These are phyloP conservation scores for Jasminum sambac DNA, from an alignment of 257 asterid genomes.

Conservation along the genomic window DNA sequence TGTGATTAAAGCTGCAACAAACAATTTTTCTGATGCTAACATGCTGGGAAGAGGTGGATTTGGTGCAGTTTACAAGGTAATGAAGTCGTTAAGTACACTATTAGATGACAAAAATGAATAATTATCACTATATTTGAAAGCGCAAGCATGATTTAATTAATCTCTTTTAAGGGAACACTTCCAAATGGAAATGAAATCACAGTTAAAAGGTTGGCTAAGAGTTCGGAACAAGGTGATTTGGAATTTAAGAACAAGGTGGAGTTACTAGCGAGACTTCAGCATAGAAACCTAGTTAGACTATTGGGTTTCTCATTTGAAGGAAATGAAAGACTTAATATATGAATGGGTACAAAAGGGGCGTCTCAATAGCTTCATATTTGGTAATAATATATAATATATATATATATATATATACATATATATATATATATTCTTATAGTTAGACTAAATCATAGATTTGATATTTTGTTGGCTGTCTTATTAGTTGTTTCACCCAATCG, in stretches of 20 bases:
- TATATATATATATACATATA: too few relatives aligned
- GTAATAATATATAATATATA: too few relatives aligned
- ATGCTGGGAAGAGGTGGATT: slow-evolving; percentile 8
- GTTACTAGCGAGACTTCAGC: slow-evolving; percentile 2
- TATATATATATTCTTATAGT: background rate
- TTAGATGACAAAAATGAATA: background rate
- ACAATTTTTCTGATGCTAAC: background rate
- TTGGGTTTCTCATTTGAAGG: background rate
- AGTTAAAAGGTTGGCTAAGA: background rate
- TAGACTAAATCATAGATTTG: background rate
- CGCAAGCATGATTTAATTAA: background rate
- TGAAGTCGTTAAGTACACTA: background rate
- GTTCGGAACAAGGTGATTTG: background rate
- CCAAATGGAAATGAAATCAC: background rate
- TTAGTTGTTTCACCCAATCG: too few relatives aligned
- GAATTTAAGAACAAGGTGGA: slow-evolving; percentile 7
- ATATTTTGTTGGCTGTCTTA: too few relatives aligned
- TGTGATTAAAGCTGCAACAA: background rate
- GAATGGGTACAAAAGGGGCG: slow-evolving; percentile 2
- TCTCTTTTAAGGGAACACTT: slow-evolving; percentile 11
- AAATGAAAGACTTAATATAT: background rate
- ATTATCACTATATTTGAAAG: background rate
- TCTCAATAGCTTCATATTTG: background rate
- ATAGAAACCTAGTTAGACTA: slow-evolving; percentile 5
- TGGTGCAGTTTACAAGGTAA: slow-evolving; percentile 11